A percentile compares a stretch with the other conserved stretches of the same genome.
These are phyloP conservation scores for Ogataea thermomethanolica DNA, from an alignment of 805 yeast species.

Conservation along the genomic window DNA sequence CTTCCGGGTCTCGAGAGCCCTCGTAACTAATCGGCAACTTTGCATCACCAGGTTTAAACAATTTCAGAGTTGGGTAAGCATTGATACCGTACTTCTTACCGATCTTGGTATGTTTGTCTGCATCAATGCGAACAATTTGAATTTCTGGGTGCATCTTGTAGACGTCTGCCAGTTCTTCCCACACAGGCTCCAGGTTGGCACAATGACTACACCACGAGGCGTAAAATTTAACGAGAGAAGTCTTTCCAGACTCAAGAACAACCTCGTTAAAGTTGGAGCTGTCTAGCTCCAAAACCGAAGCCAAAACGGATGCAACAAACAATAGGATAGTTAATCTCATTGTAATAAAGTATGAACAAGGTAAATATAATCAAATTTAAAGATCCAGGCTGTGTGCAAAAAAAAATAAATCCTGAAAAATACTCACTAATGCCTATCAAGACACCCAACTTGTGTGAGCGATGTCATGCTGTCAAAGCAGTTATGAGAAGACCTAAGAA, in stretches of 20 bases:
- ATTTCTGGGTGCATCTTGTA: slow-evolving; percentile 21
- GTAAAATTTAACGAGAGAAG: slow-evolving; percentile 70
- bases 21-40: slow-evolving; percentile 51
- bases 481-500: slow-evolving; percentile 91
- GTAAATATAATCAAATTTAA: background rate
- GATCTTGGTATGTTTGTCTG: slow-evolving; percentile 52
- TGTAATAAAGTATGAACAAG: background rate
- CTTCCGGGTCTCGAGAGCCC: slow-evolving; percentile 49
- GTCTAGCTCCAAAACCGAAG: slow-evolving; percentile 38
- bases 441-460: slow-evolving; percentile 61
- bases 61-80: slow-evolving; percentile 64
- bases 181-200: slow-evolving; percentile 51
- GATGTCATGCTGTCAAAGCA: slow-evolving; percentile 80
- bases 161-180: slow-evolving; percentile 29
- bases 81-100: slow-evolving; percentile 48
- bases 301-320: slow-evolving; percentile 3
- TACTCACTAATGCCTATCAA: slow-evolving; percentile 23
- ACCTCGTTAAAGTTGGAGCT: slow-evolving; percentile 52
- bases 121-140: slow-evolving; percentile 50
- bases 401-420: background rate
- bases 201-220: slow-evolving; percentile 78
- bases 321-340: slow-evolving; percentile 3
- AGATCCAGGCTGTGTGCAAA: slow-evolving; percentile 1
- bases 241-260: slow-evolving; percentile 60
- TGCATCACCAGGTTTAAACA: slow-evolving; percentile 48